Conservation (phyloP, 179 eudicot species). For the Patellifolia procumbens region DNA sequence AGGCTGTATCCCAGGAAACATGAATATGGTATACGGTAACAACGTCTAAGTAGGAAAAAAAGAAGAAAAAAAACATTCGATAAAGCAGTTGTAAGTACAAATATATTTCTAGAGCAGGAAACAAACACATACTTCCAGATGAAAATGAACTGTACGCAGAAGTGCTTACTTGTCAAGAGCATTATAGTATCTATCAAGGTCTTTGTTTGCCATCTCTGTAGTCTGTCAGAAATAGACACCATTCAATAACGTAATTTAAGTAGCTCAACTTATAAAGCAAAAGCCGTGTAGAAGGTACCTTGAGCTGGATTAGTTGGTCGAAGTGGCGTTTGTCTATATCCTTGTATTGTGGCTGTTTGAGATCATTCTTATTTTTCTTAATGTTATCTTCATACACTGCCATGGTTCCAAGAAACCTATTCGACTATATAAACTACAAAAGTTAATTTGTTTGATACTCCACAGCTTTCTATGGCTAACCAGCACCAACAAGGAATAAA, state of each 20-base stretch:
- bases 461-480: background rate
- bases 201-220: conserved; percentile 98
- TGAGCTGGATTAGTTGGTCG: conserved; percentile 91
- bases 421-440: conserved; percentile 52
- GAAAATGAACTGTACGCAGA: conserved; percentile 4
- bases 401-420: conserved; percentile 70
- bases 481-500: background rate
- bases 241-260: conserved; percentile 17
- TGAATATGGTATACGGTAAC: background rate
- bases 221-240: conserved; percentile 52
- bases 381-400: conserved; percentile 89
- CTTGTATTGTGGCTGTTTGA: conserved; percentile 90
- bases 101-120: background rate
- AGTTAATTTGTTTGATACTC: background rate
- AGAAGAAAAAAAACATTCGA: background rate
- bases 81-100: background rate
- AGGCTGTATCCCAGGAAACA: background rate
- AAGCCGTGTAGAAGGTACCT: conserved; percentile 45
- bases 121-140: background rate
- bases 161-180: conserved; percentile 96
- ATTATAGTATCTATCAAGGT: conserved; percentile 88
- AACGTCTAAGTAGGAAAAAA: background rate
- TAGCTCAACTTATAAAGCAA: conserved; percentile 1
- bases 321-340: conserved; percentile 91
- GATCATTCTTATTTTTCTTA: conserved; percentile 73